Percentiles rank a stretch among this genome's conserved stretches.
phyloP scores from a whole-genome alignment of 352 stramenopile genomes.

The Pythium folliculosum region DNA sequence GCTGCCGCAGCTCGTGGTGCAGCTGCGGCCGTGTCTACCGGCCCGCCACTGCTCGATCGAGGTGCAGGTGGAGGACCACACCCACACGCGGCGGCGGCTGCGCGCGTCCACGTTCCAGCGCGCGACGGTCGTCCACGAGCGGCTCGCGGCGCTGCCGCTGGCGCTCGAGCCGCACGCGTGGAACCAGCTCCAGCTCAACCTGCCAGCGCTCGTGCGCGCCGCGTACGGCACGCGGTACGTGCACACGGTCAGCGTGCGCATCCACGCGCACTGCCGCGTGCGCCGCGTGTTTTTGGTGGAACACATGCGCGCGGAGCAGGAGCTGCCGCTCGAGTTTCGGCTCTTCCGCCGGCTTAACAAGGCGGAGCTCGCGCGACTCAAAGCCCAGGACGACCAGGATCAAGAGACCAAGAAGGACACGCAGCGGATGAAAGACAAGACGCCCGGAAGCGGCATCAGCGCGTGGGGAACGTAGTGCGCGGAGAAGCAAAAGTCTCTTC shows the following conservation, averaged over 20 bases:
- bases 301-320: slow-evolving; percentile 36
- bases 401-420: not conserved
- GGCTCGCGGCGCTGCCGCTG: slow-evolving; percentile 45
- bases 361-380: slow-evolving; percentile 25
- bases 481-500: not conserved
- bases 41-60: slow-evolving; percentile 46
- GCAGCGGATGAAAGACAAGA: too few relatives aligned
- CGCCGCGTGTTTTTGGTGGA: slow-evolving; percentile 62
- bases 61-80: slow-evolving; percentile 42
- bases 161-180: slow-evolving; percentile 40
- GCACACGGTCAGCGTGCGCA: slow-evolving; percentile 43
- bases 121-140: slow-evolving; percentile 39
- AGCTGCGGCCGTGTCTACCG: slow-evolving; percentile 42
- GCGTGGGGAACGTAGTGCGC: too few relatives aligned
- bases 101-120: slow-evolving; percentile 54
- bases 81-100: slow-evolving; percentile 38
- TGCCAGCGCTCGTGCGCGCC: slow-evolving; percentile 39
- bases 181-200: slow-evolving; percentile 66
- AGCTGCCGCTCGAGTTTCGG: slow-evolving; percentile 54
- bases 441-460: too few relatives aligned
- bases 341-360: slow-evolving; percentile 51
- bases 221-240: slow-evolving; percentile 49
- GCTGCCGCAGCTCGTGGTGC: slow-evolving; percentile 46
- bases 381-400: not conserved
- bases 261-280: slow-evolving; percentile 62